Conservation (phyloP, 208 protist species). For the Entamoeba histolytica region DNA sequence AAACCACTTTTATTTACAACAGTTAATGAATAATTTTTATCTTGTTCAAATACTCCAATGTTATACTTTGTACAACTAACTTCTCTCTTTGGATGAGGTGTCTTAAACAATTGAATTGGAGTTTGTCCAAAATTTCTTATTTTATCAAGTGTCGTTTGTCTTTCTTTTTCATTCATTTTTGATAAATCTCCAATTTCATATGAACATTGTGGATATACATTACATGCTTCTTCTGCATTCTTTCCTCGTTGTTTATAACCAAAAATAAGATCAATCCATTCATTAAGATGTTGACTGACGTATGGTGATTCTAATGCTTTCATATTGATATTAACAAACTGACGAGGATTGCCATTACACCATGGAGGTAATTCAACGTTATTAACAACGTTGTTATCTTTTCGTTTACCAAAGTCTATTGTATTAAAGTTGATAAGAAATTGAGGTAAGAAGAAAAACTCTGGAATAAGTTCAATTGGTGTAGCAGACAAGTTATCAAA, state of each 20-base stretch:
- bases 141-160: neutral
- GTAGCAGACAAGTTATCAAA: slow-evolving; percentile 47
- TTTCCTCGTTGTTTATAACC: slow-evolving; percentile 66
- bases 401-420: slow-evolving; percentile 32
- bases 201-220: neutral
- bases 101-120: neutral
- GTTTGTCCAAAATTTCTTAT: neutral
- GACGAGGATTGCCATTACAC: slow-evolving; percentile 47
- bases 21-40: neutral
- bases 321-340: slow-evolving; percentile 58
- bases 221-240: neutral
- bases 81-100: neutral
- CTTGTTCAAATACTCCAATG: too few species aligned
- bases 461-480: slow-evolving; percentile 46
- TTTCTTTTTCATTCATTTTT: neutral
- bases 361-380: slow-evolving; percentile 61
- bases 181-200: neutral
- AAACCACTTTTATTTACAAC: neutral
- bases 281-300: slow-evolving; percentile 64
- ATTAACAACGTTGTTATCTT: slow-evolving; percentile 28
- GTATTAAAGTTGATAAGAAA: slow-evolving; percentile 23
- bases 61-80: neutral
- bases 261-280: slow-evolving; percentile 93
- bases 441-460: slow-evolving; percentile 42
- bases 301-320: slow-evolving; percentile 67